Evolutionary conservation across 306 rosid genomes (phyloP), one percentile per base, ranked within the genome.

Genomic region (Macrotyloma uniflorum): DNA sequence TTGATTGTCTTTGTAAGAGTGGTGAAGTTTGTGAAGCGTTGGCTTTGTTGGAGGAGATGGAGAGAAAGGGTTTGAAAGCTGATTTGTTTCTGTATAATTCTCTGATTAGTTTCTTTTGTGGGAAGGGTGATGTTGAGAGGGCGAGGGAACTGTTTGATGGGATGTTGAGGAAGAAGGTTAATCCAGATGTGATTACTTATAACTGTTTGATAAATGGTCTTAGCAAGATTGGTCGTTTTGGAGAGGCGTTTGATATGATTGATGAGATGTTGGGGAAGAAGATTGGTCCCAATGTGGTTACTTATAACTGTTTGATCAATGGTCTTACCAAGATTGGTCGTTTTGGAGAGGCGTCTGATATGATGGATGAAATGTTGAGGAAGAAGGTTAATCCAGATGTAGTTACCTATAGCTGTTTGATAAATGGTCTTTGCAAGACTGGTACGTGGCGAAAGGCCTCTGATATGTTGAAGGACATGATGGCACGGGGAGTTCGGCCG

Each of bases 391-490:
- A 64, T 63, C 98, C 95, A 2, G 84, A 89, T 80, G 95, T 85
- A 55, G 76, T 88, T 75, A 77, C 86, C 18, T 92, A 94, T 67
- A 86, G 80, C 67, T 79, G 86, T 79, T 87, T 94, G 84, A 89
- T 89, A 67, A 81, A 89, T 66, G 76, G 68, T 40, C 93, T 92
- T 58, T 83, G 88, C 50, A 94, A 85, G 87, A 74, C 7, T 50
- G 91, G 94, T 76, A 74, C 63, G 81, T 86, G 93, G 97, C 66
- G 70, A 46, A 95, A 94, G 79, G 92, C 90, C 6, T 83, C 84
- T 0, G 43, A 33, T 3, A 82, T 90, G 95, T 42, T 92, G 76
- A 54, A 87, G 45, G 91, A 78, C 50, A 94, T 94, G 98, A 78
- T 62, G 1, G 42, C 78, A 14, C 69, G 58, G 36, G 91, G 93